phyloP scores from a whole-genome alignment of 2,329 filamentous ascomycete species.

The Trichoderma guizhouense region DNA sequence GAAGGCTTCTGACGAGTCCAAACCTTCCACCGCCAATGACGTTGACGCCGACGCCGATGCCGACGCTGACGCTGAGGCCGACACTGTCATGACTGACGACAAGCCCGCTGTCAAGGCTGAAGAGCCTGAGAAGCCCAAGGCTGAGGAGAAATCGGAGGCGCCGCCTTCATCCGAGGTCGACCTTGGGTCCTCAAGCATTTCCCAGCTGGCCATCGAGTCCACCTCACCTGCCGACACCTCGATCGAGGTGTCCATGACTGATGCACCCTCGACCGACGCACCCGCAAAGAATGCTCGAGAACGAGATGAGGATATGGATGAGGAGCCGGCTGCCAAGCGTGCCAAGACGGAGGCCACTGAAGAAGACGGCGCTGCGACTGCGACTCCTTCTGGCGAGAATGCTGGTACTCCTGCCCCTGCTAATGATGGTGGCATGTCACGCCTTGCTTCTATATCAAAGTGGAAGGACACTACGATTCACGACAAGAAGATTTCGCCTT shows the following conservation, averaged over 20 bases:
- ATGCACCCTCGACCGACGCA: conserved; percentile 39
- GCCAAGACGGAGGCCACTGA: conserved; percentile 65
- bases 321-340: conserved; percentile 73
- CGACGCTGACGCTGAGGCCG: conserved; percentile 17
- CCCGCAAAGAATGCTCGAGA: conserved; percentile 66
- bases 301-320: conserved; percentile 68
- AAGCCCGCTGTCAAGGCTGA: conserved; percentile 22
- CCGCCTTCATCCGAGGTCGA: conserved; percentile 34
- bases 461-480: conserved; percentile 44
- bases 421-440: conserved; percentile 6
- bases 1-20: conserved; percentile 17
- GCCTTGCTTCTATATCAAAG: conserved; percentile 33
- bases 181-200: conserved; percentile 36
- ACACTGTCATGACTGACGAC: conserved; percentile 30
- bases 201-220: conserved; percentile 38
- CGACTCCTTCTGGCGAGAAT: conserved; percentile 23
- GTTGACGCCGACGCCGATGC: not conserved
- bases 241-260: conserved; percentile 51
- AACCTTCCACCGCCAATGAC: conserved; percentile 1
- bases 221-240: conserved; percentile 30
- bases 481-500: conserved; percentile 51
- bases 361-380: conserved; percentile 29
- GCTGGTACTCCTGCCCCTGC: conserved; percentile 21
- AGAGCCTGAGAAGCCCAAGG: conserved; percentile 22
- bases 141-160: conserved; percentile 22